Evolutionary conservation across 179 eudicot genomes (phyloP), one percentile per base, ranked within the genome.

Genomic region (Silene noctiflora): DNA sequence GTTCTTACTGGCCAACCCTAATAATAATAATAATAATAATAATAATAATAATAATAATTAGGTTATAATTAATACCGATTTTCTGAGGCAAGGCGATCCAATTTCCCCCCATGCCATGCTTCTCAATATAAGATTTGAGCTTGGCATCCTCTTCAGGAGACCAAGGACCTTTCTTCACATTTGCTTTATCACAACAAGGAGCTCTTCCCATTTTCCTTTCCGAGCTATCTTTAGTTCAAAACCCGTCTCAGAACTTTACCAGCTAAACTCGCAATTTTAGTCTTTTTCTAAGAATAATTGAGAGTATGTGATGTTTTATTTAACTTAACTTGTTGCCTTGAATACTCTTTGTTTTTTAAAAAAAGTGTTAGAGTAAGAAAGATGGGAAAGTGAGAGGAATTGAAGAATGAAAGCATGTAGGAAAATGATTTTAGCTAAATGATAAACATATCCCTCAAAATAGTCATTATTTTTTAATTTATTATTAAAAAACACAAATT

Each of bases 111-210:
- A 90, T 89, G 27, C 97, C 97, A 77, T 91, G 82, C 46, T 88
- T 76, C 21, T 91, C 92, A 25, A 91, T 89, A 66, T 87, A 88
- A 4, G 94, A 84, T 81, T 90, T 91, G 76, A 91, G 94, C 83
- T 77, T 91, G 4, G 87, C 84, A 78, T 91, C 97, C 78, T 91
- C 97, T 84, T 91, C 97, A 4, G 97, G 97, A 31, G 94, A 88
- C 97, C 97, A 91, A 19, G 96, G 96, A 31, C 96, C 96, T 87
- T 80, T 91, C 89, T 91, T 91, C 48, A 91, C 97, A 73, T 90
- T 91, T 11, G 92, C 92, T 85, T 91, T 91, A 80, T 91, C 97
- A 84, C 97, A 91, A 63, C 97, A 91, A 80, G 97, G 97, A 71
- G 97, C 97, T 87, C 97, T 89, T 42, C 97, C 97, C 97, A 91